phyloP scores from a whole-genome alignment of 306 rosid species.

The Lablab purpureus region DNA sequence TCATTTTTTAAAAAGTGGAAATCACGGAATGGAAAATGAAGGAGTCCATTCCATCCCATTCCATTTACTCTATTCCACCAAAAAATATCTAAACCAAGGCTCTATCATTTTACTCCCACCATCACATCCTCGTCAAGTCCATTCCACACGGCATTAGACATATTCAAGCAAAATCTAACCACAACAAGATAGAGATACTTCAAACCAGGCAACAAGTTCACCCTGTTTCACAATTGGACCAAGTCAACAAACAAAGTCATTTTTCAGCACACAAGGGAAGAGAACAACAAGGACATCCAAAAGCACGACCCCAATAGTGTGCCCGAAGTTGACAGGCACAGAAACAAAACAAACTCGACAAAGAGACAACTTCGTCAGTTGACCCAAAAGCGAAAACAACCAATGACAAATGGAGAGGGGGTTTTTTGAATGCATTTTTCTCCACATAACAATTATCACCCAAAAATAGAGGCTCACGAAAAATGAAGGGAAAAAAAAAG shows the following conservation, averaged over 20 bases:
- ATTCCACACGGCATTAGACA: not conserved
- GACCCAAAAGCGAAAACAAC: conserved; percentile 2
- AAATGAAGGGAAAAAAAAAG: not conserved
- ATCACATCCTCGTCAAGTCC: not conserved
- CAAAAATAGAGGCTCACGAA: not conserved
- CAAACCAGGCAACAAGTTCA: not conserved
- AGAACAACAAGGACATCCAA: not conserved
- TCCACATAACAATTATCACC: not conserved
- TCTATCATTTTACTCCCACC: not conserved
- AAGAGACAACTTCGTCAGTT: not conserved
- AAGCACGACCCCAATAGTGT: conserved; percentile 29
- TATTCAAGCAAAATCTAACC: not conserved
- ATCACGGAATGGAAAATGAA: not conserved
- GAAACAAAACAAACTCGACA: conserved; percentile 24
- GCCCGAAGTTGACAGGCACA: conserved; percentile 8
- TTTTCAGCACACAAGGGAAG: conserved; percentile 16
- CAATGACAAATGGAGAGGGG: not conserved
- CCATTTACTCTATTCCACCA: not conserved
- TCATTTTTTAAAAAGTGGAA: not conserved
- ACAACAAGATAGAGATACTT: not conserved
- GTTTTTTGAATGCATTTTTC: not conserved
- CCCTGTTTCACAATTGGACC: conserved; percentile 12
- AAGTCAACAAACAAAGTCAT: conserved; percentile 25
- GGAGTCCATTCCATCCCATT: not conserved
- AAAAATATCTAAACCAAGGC: not conserved